Conservation (phyloP, 805 yeast species). For the Vanderwaltozyma verrucispora region DNA sequence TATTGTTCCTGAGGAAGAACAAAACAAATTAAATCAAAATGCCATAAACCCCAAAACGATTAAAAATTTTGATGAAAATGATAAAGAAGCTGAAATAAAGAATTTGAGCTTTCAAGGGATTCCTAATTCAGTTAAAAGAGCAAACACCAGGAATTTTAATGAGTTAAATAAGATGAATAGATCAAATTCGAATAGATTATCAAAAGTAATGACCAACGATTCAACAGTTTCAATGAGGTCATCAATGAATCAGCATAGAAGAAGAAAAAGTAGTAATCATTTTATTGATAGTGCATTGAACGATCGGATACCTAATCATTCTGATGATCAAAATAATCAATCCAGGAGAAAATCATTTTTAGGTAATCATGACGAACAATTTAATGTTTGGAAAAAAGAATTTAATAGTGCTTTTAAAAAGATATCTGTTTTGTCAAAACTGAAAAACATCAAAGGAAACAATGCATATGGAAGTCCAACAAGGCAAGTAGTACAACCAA, state of each 20-base stretch:
- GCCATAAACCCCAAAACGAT: no score
- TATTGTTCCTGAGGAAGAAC: no score
- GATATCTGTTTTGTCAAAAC: slow-evolving; percentile 13
- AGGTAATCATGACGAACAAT: neutral
- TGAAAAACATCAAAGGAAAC: slow-evolving; percentile 5
- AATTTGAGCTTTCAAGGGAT: slow-evolving; percentile 24
- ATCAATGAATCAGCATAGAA: neutral
- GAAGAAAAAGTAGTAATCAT: neutral
- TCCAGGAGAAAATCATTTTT: neutral
- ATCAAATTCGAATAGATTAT: neutral
- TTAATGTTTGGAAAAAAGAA: slow-evolving; percentile 20
- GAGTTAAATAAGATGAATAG: neutral
- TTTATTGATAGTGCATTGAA: neutral
- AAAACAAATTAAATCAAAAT: no score
- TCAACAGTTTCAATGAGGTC: neutral
- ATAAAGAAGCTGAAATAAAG: slow-evolving; percentile 22
- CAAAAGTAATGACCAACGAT: neutral
- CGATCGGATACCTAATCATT: neutral
- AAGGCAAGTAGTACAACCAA: slow-evolving; percentile 1
- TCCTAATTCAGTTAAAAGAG: slow-evolving; percentile 19
- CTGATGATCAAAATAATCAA: neutral
- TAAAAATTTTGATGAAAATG: no score
- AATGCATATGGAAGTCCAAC: slow-evolving; percentile 1
- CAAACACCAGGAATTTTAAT: neutral
- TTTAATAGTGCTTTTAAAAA: slow-evolving; percentile 20